These are phyloP conservation scores for Wakefieldia striispora DNA, from an alignment of 768 basidiomycete species.

Conservation along the genomic window DNA sequence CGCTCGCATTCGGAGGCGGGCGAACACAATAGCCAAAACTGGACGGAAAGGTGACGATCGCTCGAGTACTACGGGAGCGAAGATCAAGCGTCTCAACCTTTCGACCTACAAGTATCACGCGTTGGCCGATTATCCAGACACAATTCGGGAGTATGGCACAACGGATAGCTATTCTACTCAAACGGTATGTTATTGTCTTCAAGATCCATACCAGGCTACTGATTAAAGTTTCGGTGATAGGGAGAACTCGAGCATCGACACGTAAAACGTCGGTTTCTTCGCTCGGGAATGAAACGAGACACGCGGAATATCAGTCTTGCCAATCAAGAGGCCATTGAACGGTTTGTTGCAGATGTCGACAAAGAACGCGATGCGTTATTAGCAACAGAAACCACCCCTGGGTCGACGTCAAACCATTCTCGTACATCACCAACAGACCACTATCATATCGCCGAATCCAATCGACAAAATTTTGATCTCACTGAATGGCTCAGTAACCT, in stretches of 20 bases:
- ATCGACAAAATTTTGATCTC: background rate
- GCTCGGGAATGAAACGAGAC: conserved; percentile 34
- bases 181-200: background rate
- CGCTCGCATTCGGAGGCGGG: no score
- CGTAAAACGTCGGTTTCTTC: conserved; percentile 34
- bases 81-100: background rate
- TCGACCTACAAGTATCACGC: conserved; percentile 1
- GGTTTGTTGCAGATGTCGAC: conserved; percentile 16
- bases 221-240: conserved; percentile 23
- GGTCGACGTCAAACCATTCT: no score
- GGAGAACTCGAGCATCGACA: conserved; percentile 38
- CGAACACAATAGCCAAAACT: no score
- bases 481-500: background rate
- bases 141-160: background rate
- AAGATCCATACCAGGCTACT: no score
- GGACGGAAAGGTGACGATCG: no score
- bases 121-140: background rate
- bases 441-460: no score
- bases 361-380: background rate
- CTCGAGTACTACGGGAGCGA: no score
- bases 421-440: no score
- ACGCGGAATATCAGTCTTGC: conserved; percentile 28
- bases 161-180: conserved; percentile 4
- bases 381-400: no score
- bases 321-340: conserved; percentile 17